Evolutionary conservation across 306 rosid genomes (phyloP).

Genomic region (Sophora flavescens): DNA sequence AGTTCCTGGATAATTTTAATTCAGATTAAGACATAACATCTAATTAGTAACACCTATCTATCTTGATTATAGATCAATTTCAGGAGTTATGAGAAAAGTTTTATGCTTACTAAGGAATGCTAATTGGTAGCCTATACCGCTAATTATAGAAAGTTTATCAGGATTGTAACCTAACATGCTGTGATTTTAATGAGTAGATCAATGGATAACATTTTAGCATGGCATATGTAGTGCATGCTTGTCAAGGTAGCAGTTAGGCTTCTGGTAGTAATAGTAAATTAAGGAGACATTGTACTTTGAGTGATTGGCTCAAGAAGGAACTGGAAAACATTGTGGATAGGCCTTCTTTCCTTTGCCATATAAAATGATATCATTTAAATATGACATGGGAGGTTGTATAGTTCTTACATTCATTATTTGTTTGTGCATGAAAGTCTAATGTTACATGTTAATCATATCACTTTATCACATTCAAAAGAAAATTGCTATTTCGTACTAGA

Average conservation of each 20-base stretch:
- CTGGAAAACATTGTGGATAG: neutral
- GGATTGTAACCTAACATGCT: neutral
- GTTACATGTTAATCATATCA: neutral
- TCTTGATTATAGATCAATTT: slow-evolving; percentile 13
- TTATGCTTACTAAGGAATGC: neutral
- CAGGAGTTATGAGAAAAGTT: neutral
- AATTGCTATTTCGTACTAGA: no score
- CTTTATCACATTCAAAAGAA: no score
- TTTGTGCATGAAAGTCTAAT: neutral
- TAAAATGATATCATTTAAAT: neutral
- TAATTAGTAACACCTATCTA: neutral
- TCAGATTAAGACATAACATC: neutral
- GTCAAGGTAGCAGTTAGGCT: neutral
- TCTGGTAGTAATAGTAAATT: neutral
- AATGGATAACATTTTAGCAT: neutral
- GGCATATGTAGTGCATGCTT: neutral
- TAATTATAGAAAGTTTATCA: neutral
- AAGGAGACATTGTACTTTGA: neutral
- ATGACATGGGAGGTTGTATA: neutral
- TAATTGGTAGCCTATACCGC: neutral
- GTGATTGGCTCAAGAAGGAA: neutral
- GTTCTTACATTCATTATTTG: neutral
- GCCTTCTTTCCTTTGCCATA: neutral
- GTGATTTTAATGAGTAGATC: neutral
- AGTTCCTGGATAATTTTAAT: slow-evolving; percentile 54